These are phyloP conservation scores for Mycena pura DNA, from an alignment of 768 basidiomycete species.

Conservation along the genomic window DNA sequence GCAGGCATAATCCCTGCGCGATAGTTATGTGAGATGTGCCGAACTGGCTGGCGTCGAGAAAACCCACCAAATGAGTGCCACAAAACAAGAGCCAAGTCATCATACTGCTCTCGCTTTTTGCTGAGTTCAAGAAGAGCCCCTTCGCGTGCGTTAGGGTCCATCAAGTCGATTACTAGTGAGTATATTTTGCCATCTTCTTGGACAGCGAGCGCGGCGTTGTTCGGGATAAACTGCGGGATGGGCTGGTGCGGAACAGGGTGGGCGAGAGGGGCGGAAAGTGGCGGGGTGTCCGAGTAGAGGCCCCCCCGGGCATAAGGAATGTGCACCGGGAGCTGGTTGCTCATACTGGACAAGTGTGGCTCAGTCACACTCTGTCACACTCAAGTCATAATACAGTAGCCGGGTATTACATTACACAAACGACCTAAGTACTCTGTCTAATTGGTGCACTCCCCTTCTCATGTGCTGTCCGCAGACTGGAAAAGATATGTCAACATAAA, in stretches of 20 bases:
- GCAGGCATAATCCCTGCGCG: slow-evolving; percentile 93
- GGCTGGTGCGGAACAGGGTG: slow-evolving; percentile 64
- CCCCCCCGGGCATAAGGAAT: slow-evolving; percentile 65
- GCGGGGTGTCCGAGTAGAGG: slow-evolving; percentile 70
- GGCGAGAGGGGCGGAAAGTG: slow-evolving; percentile 59
- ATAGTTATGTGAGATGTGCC: slow-evolving; percentile 1
- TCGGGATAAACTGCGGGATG: slow-evolving; percentile 47
- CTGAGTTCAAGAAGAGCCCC: slow-evolving; percentile 92
- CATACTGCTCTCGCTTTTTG: slow-evolving; percentile 99
- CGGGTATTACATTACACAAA: slow-evolving; percentile 5
- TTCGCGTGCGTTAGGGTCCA: slow-evolving; percentile 86
- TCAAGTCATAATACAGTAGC: too few species aligned
- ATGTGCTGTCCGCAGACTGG: slow-evolving; percentile 72
- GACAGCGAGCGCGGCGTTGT: slow-evolving; percentile 41
- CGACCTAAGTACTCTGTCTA: slow-evolving; percentile 39
- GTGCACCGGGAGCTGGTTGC: slow-evolving; percentile 64
- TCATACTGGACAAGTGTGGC: too few species aligned
- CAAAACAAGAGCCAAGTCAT: slow-evolving; percentile 94
- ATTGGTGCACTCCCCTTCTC: slow-evolving; percentile 78
- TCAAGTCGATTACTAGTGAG: slow-evolving; percentile 84
- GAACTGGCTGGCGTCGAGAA: slow-evolving; percentile 13
- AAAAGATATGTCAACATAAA: background rate
- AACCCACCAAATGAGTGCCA: slow-evolving; percentile 96
- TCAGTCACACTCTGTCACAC: too few species aligned
- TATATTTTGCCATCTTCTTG: slow-evolving; percentile 84